Evolutionary conservation across 768 basidiomycete genomes (phyloP).

Genomic region (Boletales sp.): DNA sequence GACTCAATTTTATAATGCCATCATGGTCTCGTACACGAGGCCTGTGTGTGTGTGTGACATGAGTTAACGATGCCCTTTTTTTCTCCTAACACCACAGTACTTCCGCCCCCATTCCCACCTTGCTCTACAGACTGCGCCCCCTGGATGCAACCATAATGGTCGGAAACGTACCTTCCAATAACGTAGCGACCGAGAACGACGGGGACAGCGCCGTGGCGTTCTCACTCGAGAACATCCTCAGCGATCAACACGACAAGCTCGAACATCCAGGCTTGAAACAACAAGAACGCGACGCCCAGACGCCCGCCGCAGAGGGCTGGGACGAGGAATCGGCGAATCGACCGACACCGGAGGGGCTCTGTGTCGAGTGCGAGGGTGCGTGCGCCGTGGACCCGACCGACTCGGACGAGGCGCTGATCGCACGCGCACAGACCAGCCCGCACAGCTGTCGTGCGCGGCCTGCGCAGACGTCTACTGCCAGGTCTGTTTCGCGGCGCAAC

Average conservation of each 20-base stretch:
- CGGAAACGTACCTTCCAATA: slow-evolving; percentile 15
- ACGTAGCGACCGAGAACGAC: slow-evolving; percentile 10
- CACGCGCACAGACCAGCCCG: slow-evolving; percentile 66
- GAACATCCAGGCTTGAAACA: slow-evolving; percentile 46
- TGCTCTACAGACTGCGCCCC: neutral
- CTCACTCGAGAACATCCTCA: slow-evolving; percentile 69
- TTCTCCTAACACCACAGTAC: slow-evolving; percentile 10
- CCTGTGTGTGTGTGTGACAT: slow-evolving; percentile 22
- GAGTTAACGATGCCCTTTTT: neutral
- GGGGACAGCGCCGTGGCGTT: slow-evolving; percentile 32
- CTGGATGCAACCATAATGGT: slow-evolving; percentile 21
- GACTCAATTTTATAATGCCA: too few relatives aligned
- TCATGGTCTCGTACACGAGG: slow-evolving; percentile 20
- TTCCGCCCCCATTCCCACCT: slow-evolving; percentile 5
- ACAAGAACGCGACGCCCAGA: slow-evolving; percentile 31
- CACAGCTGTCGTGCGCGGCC: slow-evolving; percentile 65
- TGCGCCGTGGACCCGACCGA: neutral
- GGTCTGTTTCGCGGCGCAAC: slow-evolving; percentile 83
- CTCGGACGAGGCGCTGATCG: too few relatives aligned
- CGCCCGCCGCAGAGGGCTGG: slow-evolving; percentile 51
- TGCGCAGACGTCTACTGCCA: slow-evolving; percentile 78
- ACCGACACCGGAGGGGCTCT: slow-evolving; percentile 59
- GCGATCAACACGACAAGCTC: slow-evolving; percentile 57
- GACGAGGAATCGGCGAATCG: slow-evolving; percentile 56
- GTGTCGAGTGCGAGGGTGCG: slow-evolving; percentile 84